phyloP scores from a whole-genome alignment of 208 protist genomes.

The Acanthamoeba rhysodes region DNA sequence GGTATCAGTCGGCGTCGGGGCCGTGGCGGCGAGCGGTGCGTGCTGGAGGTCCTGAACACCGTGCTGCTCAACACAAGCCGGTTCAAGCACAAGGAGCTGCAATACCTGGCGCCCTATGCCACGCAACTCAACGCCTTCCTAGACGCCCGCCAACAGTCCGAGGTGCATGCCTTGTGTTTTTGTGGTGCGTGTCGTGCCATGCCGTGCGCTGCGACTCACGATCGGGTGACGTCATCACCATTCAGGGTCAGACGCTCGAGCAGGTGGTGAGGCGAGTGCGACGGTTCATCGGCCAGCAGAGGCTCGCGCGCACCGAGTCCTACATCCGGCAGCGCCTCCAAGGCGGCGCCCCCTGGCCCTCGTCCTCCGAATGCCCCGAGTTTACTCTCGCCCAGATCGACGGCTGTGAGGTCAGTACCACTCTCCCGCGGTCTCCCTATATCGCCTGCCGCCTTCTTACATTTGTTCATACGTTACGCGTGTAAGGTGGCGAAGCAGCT shows the following conservation, averaged over 20 bases:
- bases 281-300: background rate
- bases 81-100: background rate
- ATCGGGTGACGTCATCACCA: background rate
- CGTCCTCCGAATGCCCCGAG: background rate
- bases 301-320: background rate
- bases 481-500: background rate
- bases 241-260: background rate
- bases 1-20: no score
- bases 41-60: background rate
- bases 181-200: no score
- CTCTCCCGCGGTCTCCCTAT: background rate
- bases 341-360: background rate
- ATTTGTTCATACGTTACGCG: no score
- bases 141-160: background rate
- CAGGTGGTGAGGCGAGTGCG: background rate
- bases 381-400: background rate
- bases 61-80: background rate
- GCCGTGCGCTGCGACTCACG: background rate
- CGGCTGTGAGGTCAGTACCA: background rate
- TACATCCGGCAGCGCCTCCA: background rate
- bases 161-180: no score
- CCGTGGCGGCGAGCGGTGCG: no score
- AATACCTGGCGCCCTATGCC: background rate
- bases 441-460: no score
- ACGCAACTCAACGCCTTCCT: background rate